phyloP scores from a whole-genome alignment of 768 basidiomycete species.

The Mycena leptocephala region DNA sequence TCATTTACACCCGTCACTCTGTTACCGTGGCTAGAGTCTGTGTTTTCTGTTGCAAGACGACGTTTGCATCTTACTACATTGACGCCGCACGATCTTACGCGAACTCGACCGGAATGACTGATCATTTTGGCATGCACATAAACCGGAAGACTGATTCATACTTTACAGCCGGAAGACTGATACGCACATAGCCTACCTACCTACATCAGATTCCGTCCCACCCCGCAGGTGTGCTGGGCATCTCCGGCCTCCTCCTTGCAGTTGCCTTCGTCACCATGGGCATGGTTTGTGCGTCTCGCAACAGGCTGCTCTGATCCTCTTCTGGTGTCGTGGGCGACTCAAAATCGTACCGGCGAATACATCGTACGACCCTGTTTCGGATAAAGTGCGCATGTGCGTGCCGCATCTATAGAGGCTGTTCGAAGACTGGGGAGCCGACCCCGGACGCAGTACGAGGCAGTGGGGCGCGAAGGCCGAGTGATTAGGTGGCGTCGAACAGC shows the following conservation, averaged over 20 bases:
- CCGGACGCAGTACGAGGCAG: conserved; percentile 7
- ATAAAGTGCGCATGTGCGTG: conserved; percentile 10
- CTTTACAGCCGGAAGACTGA: not conserved
- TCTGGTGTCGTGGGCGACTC: not conserved
- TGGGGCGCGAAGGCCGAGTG: not conserved
- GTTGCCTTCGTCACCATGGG: not conserved
- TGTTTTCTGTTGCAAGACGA: not conserved
- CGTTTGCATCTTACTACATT: not conserved
- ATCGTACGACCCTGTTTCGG: conserved; percentile 15
- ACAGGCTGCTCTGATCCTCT: not conserved
- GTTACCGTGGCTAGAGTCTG: not conserved
- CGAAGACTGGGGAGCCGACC: not conserved
- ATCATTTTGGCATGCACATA: not conserved
- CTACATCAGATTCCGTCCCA: not conserved
- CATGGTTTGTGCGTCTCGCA: not conserved
- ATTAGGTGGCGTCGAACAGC: conserved; percentile 2
- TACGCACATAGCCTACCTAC: not conserved
- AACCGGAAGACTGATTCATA: not conserved
- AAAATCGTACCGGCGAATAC: not conserved
- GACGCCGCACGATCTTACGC: not conserved
- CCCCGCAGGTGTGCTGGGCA: not conserved
- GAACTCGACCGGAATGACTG: not conserved
- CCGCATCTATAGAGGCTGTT: not conserved
- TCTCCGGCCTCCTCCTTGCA: not conserved
- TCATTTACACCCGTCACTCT: too few species aligned